Percentiles rank a stretch among this genome's conserved stretches.
Evolutionary conservation across 2,329 filamentous ascomycete genomes (phyloP).

Genomic region (Lomentospora prolificans): DNA sequence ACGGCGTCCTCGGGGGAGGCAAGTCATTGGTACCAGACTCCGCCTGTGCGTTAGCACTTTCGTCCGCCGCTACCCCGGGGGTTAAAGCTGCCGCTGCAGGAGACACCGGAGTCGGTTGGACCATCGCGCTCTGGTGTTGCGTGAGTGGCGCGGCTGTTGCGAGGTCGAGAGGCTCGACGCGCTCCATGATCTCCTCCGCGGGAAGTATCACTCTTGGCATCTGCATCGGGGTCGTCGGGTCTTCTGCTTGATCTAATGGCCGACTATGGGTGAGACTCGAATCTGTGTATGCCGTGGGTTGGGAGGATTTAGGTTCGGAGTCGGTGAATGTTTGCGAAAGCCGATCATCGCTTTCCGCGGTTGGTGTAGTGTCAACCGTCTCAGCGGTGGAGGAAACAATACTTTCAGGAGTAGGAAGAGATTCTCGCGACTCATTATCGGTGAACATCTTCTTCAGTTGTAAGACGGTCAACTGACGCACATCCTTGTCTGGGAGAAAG

Average conservation of each 20-base stretch:
- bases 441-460: slow-evolving; percentile 93
- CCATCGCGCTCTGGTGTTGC: neutral
- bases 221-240: slow-evolving; percentile 15
- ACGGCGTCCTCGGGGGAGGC: slow-evolving; percentile 12
- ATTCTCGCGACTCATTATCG: slow-evolving; percentile 75
- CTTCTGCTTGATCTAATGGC: slow-evolving; percentile 15
- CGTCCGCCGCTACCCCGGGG: neutral
- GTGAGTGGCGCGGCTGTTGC: slow-evolving; percentile 17
- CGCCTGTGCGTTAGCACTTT: neutral
- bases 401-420: slow-evolving; percentile 60
- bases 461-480: slow-evolving; percentile 79
- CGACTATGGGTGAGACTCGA: slow-evolving; percentile 23
- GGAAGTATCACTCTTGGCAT: slow-evolving; percentile 21
- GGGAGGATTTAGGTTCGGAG: slow-evolving; percentile 35
- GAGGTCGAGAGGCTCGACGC: slow-evolving; percentile 40
- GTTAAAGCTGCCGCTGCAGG: neutral
- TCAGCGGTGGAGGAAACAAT: slow-evolving; percentile 31
- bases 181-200: slow-evolving; percentile 29
- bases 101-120: neutral
- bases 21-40: neutral
- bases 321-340: slow-evolving; percentile 35
- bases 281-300: slow-evolving; percentile 29
- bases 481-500: slow-evolving; percentile 95
- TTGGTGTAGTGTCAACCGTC: slow-evolving; percentile 10
- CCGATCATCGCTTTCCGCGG: slow-evolving; percentile 38